Base-by-base conservation (phyloP, 768 basidiomycete genomes). In the Leccinellum rugosiceps region DNA sequence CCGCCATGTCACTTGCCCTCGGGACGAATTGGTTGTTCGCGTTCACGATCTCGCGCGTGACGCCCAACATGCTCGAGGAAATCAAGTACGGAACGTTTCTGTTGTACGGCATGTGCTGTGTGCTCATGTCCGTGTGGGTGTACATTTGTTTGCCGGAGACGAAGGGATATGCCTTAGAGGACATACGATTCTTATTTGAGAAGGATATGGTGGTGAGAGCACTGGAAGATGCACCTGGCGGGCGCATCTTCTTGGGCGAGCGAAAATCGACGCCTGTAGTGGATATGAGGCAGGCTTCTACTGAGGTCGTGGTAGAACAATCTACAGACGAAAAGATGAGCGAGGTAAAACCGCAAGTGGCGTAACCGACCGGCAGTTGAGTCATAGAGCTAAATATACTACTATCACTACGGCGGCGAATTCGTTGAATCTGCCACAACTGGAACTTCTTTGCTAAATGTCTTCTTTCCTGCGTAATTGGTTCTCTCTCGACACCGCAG, bases 401-500 rank as follows among this genome's bases (percentile, higher is more conserved):
- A 26, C 26, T 6, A 26, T 6, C 26, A 26, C 26, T 6, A 8
- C 9, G 30, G 31, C 6, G 4, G 13, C 32, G 32, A 11, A 30
- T 28, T 26, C 26, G n/a, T n/a, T n/a, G 26, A 26, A 26, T 26
- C 26, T 26, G 6, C 26, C 26, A n/a, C n/a, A n/a, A n/a, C n/a
- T n/a, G n/a, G n/a, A 26, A 26, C 26, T 26, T 26, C 26, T 26
- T 26, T 26, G 26, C 26, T 44, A 23, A 51, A 26, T n/a, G 15
- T 62, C 69, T 68, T 83, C 85, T 10, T 85, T 84, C 67, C 74
- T 88, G 53, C 80, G 79, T 35, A 78, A 76, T 62, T 88, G 85
- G 87, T 73, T 86, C 30, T 68, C 73, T 2, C 74, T 78, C 38
- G 67, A 69, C 47, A 53, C 61, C 3, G 30, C 76, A 45, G 35